Evolutionary conservation across 1,139 yeast species (phyloP).

Genomic region (Magnusiomyces suaveolens): DNA sequence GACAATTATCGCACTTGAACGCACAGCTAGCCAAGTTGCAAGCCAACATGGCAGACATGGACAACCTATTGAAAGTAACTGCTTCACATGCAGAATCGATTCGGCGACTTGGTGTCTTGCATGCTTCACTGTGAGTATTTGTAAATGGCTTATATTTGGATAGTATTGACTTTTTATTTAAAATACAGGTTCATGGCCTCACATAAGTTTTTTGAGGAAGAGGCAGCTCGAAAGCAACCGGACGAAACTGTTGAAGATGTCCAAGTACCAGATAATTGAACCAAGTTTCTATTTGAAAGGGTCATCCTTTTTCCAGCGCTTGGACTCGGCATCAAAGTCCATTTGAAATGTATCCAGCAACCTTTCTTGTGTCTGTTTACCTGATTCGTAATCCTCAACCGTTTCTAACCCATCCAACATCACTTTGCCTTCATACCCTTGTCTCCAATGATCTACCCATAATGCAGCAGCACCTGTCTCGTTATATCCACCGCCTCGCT

Average conservation of each 20-base stretch:
- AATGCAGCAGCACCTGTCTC: constrained; percentile 56
- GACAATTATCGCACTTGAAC: constrained; percentile 52
- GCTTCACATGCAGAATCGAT: constrained; percentile 49
- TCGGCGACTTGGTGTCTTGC: constrained; percentile 49
- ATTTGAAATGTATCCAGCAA: constrained; percentile 20
- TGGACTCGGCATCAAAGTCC: constrained; percentile 20
- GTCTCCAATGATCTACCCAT: constrained; percentile 61
- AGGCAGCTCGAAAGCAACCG: constrained; percentile 22
- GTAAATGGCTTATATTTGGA: background rate
- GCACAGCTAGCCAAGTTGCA: constrained; percentile 55
- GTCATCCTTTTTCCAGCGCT: constrained; percentile 14
- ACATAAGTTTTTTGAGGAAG: constrained; percentile 52
- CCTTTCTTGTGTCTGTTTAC: constrained; percentile 20
- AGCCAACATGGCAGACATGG: constrained; percentile 49
- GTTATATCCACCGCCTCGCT: constrained; percentile 36
- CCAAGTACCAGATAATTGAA: background rate
- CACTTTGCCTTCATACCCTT: constrained; percentile 41
- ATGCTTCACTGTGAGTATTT: constrained; percentile 43
- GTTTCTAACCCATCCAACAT: constrained; percentile 31
- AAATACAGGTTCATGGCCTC: constrained; percentile 46
- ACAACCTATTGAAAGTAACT: constrained; percentile 45
- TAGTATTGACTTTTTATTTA: constrained; percentile 3
- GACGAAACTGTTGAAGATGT: constrained; percentile 2
- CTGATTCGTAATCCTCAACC: constrained; percentile 18
- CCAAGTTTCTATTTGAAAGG: background rate